Conservation (phyloP, 202 grass and related monocot genomes). For the Digitaria exilis region DNA sequence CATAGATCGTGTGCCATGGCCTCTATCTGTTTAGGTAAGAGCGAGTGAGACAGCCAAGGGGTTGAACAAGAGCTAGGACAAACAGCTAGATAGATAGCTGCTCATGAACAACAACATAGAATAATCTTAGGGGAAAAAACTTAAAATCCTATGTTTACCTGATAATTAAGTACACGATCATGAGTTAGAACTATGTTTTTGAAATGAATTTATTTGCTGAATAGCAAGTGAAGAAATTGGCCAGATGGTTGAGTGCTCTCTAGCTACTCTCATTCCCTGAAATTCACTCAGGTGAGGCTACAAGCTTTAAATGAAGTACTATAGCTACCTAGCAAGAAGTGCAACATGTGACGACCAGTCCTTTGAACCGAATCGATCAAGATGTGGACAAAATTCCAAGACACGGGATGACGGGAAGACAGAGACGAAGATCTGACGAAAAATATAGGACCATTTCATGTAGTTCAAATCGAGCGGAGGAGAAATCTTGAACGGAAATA, state of each 20-base stretch:
- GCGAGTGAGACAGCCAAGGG: background rate
- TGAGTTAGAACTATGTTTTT: background rate
- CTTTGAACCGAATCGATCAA: constrained; percentile 33
- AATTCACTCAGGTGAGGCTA: constrained; percentile 46
- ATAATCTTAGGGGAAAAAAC: constrained; percentile 49
- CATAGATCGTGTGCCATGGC: constrained; percentile 38
- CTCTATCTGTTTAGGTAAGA: constrained; percentile 34
- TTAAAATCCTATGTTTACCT: background rate
- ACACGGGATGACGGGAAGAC: constrained; percentile 9
- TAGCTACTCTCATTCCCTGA: constrained; percentile 10
- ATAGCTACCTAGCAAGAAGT: constrained; percentile 16
- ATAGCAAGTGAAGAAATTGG: background rate
- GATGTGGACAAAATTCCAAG: constrained; percentile 24
- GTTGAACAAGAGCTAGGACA: constrained; percentile 35
- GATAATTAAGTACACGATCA: background rate
- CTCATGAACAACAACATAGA: constrained; percentile 44
- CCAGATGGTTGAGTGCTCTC: constrained; percentile 16
- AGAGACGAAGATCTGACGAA: constrained; percentile 27
- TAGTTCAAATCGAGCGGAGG: constrained; percentile 12
- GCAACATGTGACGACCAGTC: constrained; percentile 30
- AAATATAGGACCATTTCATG: constrained; percentile 36
- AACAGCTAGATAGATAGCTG: background rate
- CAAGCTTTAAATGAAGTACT: constrained; percentile 45
- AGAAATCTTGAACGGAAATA: constrained; percentile 2
- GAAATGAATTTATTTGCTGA: constrained; percentile 1